phyloP scores from a whole-genome alignment of 108 stramenopile species.

The Nannochloropsis gaditana region DNA sequence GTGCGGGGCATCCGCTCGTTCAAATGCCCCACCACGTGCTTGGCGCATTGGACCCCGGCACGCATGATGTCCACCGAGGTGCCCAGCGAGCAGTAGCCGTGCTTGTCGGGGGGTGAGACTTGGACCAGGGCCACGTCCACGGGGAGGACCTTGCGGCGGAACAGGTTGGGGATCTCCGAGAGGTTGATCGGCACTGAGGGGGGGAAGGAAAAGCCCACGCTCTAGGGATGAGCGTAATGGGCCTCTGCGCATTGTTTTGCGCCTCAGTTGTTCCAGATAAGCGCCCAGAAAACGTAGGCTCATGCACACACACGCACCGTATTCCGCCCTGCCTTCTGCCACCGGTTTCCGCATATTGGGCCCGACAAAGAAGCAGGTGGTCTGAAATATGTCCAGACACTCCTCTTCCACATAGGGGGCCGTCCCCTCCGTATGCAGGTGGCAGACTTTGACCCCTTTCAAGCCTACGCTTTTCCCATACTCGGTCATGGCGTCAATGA shows the following conservation, averaged over 20 bases:
- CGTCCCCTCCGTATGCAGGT: conserved; percentile 35
- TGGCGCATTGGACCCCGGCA: conserved; percentile 41
- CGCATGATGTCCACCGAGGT: conserved; percentile 38
- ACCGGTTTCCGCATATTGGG: conserved; percentile 42
- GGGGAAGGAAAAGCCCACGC: not conserved
- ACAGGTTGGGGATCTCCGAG: conserved; percentile 45
- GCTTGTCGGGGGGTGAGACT: conserved; percentile 46
- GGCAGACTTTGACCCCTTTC: conserved; percentile 26
- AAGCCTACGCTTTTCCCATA: conserved; percentile 30
- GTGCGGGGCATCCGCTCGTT: conserved; percentile 48
- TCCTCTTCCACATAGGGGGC: conserved; percentile 31
- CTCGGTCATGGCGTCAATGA: conserved; percentile 28
- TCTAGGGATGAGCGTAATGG: not conserved
- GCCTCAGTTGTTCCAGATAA: too few species aligned
- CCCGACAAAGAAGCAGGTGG: conserved; percentile 36
- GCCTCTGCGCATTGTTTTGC: not conserved
- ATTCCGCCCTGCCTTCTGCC: conserved; percentile 36
- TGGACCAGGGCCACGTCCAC: conserved; percentile 46
- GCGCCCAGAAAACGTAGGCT: not conserved
- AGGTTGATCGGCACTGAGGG: conserved; percentile 34
- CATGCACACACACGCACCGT: not conserved
- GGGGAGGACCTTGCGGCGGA: conserved; percentile 25
- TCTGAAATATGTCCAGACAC: conserved; percentile 27
- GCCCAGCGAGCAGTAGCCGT: conserved; percentile 45
- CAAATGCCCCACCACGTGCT: conserved; percentile 26